phyloP scores from a whole-genome alignment of 257 asterid genomes.

The Fraxinus cuspidata region DNA sequence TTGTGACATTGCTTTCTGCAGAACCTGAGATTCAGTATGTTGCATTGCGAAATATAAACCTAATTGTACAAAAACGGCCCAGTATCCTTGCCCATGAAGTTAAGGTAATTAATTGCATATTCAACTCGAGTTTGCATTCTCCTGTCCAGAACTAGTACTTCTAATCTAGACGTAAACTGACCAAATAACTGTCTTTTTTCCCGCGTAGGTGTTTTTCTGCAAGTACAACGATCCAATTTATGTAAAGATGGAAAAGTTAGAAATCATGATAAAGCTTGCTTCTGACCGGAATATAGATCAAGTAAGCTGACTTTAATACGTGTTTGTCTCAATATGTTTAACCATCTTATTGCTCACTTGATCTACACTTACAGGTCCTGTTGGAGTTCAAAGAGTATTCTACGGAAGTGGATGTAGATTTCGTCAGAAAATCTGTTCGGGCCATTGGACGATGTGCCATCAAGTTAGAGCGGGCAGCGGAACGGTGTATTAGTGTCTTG shows the following conservation, averaged over 20 bases:
- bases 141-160: conserved; percentile 15
- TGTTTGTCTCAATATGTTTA: conserved; percentile 17
- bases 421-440: conserved; percentile 98
- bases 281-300: conserved; percentile 97
- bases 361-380: conserved; percentile 57
- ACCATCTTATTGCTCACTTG: conserved; percentile 18
- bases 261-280: conserved; percentile 99
- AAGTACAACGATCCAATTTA: conserved; percentile 98
- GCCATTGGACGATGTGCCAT: conserved; percentile 99
- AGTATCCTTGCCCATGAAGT: conserved; percentile 97
- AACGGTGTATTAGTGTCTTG: conserved; percentile 96
- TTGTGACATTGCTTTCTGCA: conserved; percentile 95
- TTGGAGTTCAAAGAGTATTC: conserved; percentile 99
- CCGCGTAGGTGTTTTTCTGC: conserved; percentile 87
- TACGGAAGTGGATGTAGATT: conserved; percentile 98
- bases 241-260: conserved; percentile 98
- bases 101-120: conserved; percentile 51
- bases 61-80: conserved; percentile 93
- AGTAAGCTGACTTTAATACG: conserved; percentile 47
- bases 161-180: conserved; percentile 19
- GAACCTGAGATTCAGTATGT: conserved; percentile 97
- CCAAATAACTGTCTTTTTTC: conserved; percentile 24
- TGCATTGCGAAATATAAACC: conserved; percentile 93
- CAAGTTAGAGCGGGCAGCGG: conserved; percentile 99
- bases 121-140: conserved; percentile 12